A percentile compares a stretch with the other conserved stretches of the same genome.
Conservation (phyloP, 371 early-diverging fungal genomes). For the Syncephalastrum racemosum region DNA sequence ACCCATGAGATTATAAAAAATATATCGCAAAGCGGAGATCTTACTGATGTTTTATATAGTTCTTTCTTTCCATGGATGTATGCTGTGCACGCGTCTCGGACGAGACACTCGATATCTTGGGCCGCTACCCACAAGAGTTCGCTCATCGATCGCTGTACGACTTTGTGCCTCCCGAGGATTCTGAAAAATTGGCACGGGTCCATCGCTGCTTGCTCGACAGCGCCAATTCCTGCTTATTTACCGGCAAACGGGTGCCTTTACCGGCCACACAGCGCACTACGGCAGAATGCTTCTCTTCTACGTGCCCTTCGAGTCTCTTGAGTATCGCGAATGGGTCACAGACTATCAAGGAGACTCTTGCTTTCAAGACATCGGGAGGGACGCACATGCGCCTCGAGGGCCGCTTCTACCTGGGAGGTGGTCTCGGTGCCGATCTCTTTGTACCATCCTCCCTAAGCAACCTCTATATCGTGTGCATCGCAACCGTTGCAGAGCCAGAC, state of each 20-base stretch:
- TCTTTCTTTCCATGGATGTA: constrained; percentile 54
- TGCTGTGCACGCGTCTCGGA: constrained; percentile 60
- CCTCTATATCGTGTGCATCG: constrained; percentile 23
- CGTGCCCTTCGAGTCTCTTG: constrained; percentile 29
- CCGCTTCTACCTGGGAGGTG: constrained; percentile 61
- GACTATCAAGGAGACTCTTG: constrained; percentile 34
- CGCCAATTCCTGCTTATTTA: constrained; percentile 19
- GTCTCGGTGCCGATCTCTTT: constrained; percentile 56
- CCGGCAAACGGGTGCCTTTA: constrained; percentile 16
- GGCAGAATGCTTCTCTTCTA: constrained; percentile 33
- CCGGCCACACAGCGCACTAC: constrained; percentile 51
- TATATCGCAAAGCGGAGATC: not conserved
- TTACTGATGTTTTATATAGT: constrained; percentile 3
- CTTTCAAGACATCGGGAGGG: constrained; percentile 47
- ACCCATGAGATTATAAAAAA: not conserved
- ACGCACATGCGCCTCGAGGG: constrained; percentile 39
- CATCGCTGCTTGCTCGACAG: constrained; percentile 52
- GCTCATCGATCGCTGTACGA: constrained; percentile 58
- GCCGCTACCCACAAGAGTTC: constrained; percentile 60
- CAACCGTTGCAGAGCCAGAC: not conserved
- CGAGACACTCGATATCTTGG: constrained; percentile 53
- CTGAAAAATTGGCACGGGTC: constrained; percentile 41
- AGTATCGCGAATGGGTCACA: constrained; percentile 28
- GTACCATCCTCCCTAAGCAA: constrained; percentile 10
- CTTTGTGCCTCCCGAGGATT: constrained; percentile 48